A percentile compares a stretch with the other conserved stretches of the same genome.
These are phyloP conservation scores for Fusarium sp. DNA, from an alignment of 2,329 filamentous ascomycete genomes.

Conservation along the genomic window DNA sequence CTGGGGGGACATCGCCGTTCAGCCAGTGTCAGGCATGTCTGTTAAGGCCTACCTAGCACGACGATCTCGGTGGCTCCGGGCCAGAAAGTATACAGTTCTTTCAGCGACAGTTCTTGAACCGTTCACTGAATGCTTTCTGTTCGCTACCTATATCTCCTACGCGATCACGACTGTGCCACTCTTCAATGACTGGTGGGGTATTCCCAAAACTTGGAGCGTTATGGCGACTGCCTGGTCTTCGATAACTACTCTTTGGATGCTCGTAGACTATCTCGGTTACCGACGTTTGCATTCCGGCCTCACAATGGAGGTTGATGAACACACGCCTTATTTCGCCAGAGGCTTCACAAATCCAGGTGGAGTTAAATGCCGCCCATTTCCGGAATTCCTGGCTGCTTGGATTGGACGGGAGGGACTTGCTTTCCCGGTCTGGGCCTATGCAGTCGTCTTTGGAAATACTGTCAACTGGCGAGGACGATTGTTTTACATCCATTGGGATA, in stretches of 20 bases:
- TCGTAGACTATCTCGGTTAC: slow-evolving; percentile 80
- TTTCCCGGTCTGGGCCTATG: slow-evolving; percentile 90
- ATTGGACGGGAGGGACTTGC: slow-evolving; percentile 84
- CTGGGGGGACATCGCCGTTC: slow-evolving; percentile 87
- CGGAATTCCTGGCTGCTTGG: slow-evolving; percentile 85
- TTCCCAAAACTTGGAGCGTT: slow-evolving; percentile 75
- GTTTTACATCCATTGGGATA: slow-evolving; percentile 86
- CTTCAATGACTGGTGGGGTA: slow-evolving; percentile 64
- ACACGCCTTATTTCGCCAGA: slow-evolving; percentile 81
- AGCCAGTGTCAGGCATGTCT: slow-evolving; percentile 87
- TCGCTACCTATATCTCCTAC: slow-evolving; percentile 83
- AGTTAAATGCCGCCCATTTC: slow-evolving; percentile 67
- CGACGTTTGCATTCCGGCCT: slow-evolving; percentile 77
- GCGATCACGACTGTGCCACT: slow-evolving; percentile 79
- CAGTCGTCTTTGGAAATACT: slow-evolving; percentile 87
- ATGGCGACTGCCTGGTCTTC: slow-evolving; percentile 75
- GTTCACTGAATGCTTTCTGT: slow-evolving; percentile 88
- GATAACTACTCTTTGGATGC: slow-evolving; percentile 77
- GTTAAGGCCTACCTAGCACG: slow-evolving; percentile 82
- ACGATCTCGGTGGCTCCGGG: slow-evolving; percentile 89
- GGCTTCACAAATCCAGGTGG: slow-evolving; percentile 55
- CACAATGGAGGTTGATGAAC: slow-evolving; percentile 75
- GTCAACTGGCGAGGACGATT: slow-evolving; percentile 88
- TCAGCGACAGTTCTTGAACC: slow-evolving; percentile 92
- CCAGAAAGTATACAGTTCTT: slow-evolving; percentile 93